Base-by-base conservation (phyloP, 2,329 filamentous ascomycete species). In the Xylaria sp. region DNA sequence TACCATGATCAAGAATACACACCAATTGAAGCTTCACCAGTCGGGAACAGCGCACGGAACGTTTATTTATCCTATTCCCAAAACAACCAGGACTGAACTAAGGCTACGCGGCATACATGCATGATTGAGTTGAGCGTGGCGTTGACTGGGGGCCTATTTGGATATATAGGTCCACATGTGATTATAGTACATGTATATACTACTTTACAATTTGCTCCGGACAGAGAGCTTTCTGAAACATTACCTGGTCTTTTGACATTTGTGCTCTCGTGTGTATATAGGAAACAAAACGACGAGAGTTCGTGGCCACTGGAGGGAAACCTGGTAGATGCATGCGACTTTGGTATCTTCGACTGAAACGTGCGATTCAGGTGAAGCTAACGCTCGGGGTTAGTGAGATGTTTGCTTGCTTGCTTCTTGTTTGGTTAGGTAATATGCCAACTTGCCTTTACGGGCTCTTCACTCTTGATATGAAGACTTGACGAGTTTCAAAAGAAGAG, bases 51-150 rank as follows among this genome's bases (percentile, higher is more conserved):
- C 62, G 46, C 62, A 58, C 46, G 23, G 44, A 46, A 41, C 44
- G 51, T 9, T 54, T 41, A 55, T 55, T 32, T 25, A 9, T 51
- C 44, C 18, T n/a, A 9, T 15, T 34, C 4, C 39, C n/a, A 32
- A 18, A 28, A 10, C 41, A 20, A 7, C 18, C 46, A 34, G 34
- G 50, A 9, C 9, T 44, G 50, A 25, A 34, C 18, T 13, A 9
- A 41, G 25, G 63, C n/a, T 48, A 54, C 48, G 34, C 48, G 46
- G 55, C 32, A 52, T 52, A 20, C 41, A 37, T 56, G 58, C 34
- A 63, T 59, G 56, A 41, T 52, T 46, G 50, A 63, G 60, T 65
- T 51, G 46, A 69, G 66, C 66, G 63, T 20, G 66, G 66, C 66
- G 66, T 69, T 69, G 23, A 28, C 50, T 23, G 46, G 61, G 66